Conservation (phyloP, 345 rosid species). For the Cardamine resedifolia region DNA sequence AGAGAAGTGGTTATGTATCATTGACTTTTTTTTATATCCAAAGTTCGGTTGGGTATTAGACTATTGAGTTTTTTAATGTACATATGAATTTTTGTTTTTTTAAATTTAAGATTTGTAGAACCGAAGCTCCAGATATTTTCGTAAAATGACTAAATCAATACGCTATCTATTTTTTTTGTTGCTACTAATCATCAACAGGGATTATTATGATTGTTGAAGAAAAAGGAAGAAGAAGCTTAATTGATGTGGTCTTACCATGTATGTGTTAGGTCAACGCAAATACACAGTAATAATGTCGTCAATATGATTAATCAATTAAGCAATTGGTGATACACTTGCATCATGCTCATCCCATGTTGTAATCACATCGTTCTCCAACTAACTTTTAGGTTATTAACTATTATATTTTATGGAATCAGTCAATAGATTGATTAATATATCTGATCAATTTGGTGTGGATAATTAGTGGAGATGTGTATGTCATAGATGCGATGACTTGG, state of each 20-base stretch:
- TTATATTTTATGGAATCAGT: background rate
- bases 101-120: background rate
- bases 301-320: slow-evolving; percentile 5
- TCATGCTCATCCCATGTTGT: slow-evolving; percentile 29
- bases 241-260: slow-evolving; percentile 1
- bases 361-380: slow-evolving; percentile 30
- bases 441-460: slow-evolving; percentile 1
- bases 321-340: slow-evolving; percentile 11
- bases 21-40: background rate
- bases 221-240: background rate
- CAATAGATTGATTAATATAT: background rate
- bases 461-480: slow-evolving; percentile 3
- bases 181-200: background rate
- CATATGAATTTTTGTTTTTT: too few species aligned
- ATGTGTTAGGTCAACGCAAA: slow-evolving; percentile 26
- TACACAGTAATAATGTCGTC: background rate
- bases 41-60: background rate
- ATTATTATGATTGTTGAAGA: background rate
- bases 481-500: slow-evolving; percentile 19
- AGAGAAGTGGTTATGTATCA: background rate
- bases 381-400: background rate
- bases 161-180: background rate
- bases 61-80: too few species aligned
- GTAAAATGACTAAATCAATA: background rate
- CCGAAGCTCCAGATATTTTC: slow-evolving; percentile 9